These are phyloP conservation scores for Eucalyptus cloeziana DNA, from an alignment of 345 rosid species.

Conservation along the genomic window DNA sequence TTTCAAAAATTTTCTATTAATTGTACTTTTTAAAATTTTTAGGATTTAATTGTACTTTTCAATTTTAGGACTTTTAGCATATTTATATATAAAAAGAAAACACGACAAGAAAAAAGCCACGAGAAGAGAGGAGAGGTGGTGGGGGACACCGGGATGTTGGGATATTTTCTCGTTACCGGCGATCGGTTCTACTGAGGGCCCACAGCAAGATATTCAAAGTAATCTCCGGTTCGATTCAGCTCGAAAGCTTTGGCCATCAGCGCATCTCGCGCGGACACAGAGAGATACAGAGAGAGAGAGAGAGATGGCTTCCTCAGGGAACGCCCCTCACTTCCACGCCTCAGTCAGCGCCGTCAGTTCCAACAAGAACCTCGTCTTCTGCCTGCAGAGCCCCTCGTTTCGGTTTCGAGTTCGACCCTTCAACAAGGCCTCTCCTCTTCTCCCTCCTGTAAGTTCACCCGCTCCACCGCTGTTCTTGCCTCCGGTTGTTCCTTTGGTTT, in stretches of 20 bases:
- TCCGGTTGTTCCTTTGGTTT: not conserved
- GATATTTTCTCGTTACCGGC: not conserved
- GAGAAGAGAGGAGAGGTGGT: not conserved
- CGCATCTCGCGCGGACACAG: not conserved
- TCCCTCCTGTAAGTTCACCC: not conserved
- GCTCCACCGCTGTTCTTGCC: not conserved
- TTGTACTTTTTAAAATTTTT: fast-evolving
- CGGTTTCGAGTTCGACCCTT: not conserved
- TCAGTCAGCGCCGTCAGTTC: not conserved
- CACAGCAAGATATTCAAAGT: not conserved
- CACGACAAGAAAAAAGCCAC: not conserved
- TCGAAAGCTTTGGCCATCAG: not conserved
- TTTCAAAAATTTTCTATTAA: too few relatives aligned
- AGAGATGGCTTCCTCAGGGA: not conserved
- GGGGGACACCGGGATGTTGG: not conserved
- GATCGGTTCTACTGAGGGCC: not conserved
- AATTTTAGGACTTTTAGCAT: too few relatives aligned
- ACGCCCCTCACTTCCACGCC: not conserved
- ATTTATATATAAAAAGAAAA: too few relatives aligned
- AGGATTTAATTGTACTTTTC: not conserved
- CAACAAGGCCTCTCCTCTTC: not conserved
- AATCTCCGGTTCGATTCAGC: not conserved
- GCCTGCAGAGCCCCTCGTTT: not conserved
- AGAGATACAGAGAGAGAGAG: not conserved
- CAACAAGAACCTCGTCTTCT: not conserved